phyloP scores from a whole-genome alignment of 75 land plant species.

The Selaginella tamariscina region DNA sequence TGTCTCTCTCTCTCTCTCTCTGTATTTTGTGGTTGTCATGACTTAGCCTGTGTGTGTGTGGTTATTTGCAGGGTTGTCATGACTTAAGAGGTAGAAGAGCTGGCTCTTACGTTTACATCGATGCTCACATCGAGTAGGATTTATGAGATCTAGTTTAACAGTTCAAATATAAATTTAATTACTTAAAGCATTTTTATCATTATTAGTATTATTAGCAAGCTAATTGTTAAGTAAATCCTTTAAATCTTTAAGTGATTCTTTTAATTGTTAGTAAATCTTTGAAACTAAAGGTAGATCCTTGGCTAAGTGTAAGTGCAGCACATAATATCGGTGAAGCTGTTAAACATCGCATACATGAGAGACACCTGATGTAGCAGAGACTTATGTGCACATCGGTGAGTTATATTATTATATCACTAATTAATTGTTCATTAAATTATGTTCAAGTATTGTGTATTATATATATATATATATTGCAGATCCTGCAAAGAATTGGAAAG shows the following conservation, averaged over 20 bases:
- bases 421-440: too few relatives aligned
- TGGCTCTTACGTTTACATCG: constrained; percentile 70
- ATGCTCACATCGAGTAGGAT: constrained; percentile 92
- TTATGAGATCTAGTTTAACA: too few relatives aligned
- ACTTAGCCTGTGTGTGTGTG: too few relatives aligned
- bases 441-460: too few relatives aligned
- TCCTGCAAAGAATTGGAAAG: background rate
- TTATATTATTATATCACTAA: background rate
- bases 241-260: too few relatives aligned
- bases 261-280: too few relatives aligned
- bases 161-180: too few relatives aligned
- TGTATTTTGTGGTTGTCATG: background rate
- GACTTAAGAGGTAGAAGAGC: constrained; percentile 81
- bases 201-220: too few relatives aligned
- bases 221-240: too few relatives aligned
- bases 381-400: constrained; percentile 80
- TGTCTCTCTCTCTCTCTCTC: too few relatives aligned
- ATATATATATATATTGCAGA: background rate
- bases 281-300: constrained; percentile 67
- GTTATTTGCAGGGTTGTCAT: constrained; percentile 67
- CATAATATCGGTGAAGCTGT: constrained; percentile 84
- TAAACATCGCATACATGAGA: constrained; percentile 42
- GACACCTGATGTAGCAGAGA: constrained; percentile 74
- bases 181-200: too few relatives aligned
- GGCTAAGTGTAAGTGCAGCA: constrained; percentile 84